Conservation (phyloP, 2,329 filamentous ascomycete genomes). For the Aspergillus ochraceoroseus region DNA sequence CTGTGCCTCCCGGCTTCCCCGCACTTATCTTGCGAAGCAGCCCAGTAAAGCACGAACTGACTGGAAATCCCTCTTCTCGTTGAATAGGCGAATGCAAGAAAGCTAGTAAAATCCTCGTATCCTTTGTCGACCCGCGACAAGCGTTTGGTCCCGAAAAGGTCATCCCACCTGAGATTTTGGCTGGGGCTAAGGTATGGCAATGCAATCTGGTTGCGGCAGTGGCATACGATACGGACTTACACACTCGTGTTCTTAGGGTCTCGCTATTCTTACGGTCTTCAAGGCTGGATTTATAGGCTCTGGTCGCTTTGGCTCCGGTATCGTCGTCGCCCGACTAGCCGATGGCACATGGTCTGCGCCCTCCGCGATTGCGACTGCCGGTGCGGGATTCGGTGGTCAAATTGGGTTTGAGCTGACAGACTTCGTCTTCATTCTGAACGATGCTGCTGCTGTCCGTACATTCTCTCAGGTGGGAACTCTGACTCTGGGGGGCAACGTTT, state of each 20-base stretch:
- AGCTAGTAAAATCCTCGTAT: constrained; percentile 88
- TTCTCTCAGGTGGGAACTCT: constrained; percentile 90
- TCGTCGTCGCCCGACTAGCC: constrained; percentile 47
- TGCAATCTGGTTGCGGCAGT: no score
- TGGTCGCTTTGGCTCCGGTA: constrained; percentile 48
- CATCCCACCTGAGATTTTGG: constrained; percentile 84
- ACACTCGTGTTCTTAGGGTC: constrained; percentile 44
- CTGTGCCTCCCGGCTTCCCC: constrained; percentile 26
- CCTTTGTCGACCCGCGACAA: constrained; percentile 90
- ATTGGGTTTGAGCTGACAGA: constrained; percentile 51
- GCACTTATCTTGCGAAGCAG: constrained; percentile 25
- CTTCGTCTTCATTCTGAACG: constrained; percentile 98
- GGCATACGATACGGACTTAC: no score
- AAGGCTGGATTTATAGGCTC: constrained; percentile 50
- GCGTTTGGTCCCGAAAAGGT: constrained; percentile 94
- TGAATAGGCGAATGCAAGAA: constrained; percentile 89
- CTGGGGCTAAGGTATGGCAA: constrained; percentile 74
- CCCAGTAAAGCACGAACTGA: constrained; percentile 7
- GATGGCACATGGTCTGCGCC: constrained; percentile 50
- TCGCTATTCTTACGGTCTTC: constrained; percentile 48
- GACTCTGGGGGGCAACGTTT: constrained; percentile 93
- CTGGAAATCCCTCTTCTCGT: constrained; percentile 30
- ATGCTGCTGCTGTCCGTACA: constrained; percentile 79
- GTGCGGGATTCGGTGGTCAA: constrained; percentile 49
- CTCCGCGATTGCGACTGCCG: constrained; percentile 47